These are phyloP conservation scores for Gracilaria domingensis DNA, from an alignment of 23 red algal genomes.

Conservation along the genomic window DNA sequence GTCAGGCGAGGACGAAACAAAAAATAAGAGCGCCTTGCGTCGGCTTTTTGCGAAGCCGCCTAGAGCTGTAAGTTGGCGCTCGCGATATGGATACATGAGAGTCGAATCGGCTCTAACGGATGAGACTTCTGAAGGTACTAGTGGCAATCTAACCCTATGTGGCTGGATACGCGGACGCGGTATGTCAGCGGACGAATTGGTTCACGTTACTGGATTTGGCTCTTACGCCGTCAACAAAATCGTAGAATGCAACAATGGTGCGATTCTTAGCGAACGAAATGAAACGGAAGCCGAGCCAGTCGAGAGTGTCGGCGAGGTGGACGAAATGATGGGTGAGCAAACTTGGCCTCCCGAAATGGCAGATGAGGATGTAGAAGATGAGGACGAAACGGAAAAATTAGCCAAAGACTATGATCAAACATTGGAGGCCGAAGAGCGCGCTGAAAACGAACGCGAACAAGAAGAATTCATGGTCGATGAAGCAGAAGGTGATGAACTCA, in stretches of 20 bases:
- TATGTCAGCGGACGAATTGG: conserved; percentile 63
- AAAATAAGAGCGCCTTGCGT: conserved; percentile 49
- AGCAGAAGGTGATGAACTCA: conserved; percentile 19
- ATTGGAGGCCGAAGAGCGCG: conserved; percentile 39
- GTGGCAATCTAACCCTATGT: conserved; percentile 8
- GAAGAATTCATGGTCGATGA: conserved; percentile 33
- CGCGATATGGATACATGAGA: conserved; percentile 70
- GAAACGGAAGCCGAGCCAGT: conserved; percentile 62
- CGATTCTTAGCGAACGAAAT: conserved; percentile 45
- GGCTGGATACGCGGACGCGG: conserved; percentile 72
- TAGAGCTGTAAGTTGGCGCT: conserved; percentile 59
- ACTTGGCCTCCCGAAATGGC: conserved; percentile 84
- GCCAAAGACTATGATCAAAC: conserved; percentile 12
- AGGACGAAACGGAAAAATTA: conserved; percentile 20
- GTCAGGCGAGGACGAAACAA: background rate
- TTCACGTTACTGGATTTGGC: conserved; percentile 85
- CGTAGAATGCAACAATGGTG: conserved; percentile 1
- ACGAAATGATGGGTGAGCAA: conserved; percentile 76
- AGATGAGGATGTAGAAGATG: conserved; percentile 59
- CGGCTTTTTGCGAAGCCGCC: conserved; percentile 36
- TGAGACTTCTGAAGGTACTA: background rate
- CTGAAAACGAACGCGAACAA: conserved; percentile 11
- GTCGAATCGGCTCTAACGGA: conserved; percentile 45
- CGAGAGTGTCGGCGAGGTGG: conserved; percentile 60
- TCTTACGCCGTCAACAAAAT: conserved; percentile 66